phyloP scores from a whole-genome alignment of 2,329 filamentous ascomycete genomes.

The Calonectria hongkongensis region DNA sequence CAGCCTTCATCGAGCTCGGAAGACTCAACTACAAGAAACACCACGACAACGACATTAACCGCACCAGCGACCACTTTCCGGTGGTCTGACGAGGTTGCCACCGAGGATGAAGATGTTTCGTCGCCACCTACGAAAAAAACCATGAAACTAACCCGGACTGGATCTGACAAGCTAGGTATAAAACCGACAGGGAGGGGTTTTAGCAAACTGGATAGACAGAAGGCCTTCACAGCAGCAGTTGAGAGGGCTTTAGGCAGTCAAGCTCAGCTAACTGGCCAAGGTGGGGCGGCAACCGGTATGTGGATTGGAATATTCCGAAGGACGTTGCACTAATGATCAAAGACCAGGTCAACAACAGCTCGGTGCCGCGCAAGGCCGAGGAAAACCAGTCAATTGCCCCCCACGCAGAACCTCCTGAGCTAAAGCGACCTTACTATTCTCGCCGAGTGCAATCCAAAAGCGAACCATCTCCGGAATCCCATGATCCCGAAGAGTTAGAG shows the following conservation, averaged over 20 bases:
- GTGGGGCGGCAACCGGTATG: slow-evolving; percentile 44
- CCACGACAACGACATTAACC: slow-evolving; percentile 31
- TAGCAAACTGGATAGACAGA: slow-evolving; percentile 41
- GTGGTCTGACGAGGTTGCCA: slow-evolving; percentile 58
- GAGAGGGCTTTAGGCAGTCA: slow-evolving; percentile 46
- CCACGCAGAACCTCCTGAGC: slow-evolving; percentile 43
- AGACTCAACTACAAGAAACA: slow-evolving; percentile 34
- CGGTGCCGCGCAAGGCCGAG: slow-evolving; percentile 48
- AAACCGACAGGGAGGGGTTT: slow-evolving; percentile 13
- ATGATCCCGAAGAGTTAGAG: slow-evolving; percentile 48
- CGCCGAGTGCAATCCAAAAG: slow-evolving; percentile 69
- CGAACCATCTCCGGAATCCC: slow-evolving; percentile 60
- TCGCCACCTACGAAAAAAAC: slow-evolving; percentile 19
- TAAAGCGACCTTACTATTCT: slow-evolving; percentile 63
- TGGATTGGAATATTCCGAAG: background rate
- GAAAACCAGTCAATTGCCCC: slow-evolving; percentile 44
- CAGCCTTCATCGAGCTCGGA: slow-evolving; percentile 44
- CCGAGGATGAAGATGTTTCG: slow-evolving; percentile 44
- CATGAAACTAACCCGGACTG: background rate
- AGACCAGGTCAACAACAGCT: slow-evolving; percentile 47
- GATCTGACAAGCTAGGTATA: background rate
- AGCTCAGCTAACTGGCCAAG: slow-evolving; percentile 7
- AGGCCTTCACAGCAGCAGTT: slow-evolving; percentile 49
- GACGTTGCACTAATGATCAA: slow-evolving; percentile 36
- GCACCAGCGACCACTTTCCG: slow-evolving; percentile 47